These are phyloP conservation scores for Diplogelasinospora grovesii DNA, from an alignment of 495 filamentous ascomycete genomes.

Conservation along the genomic window DNA sequence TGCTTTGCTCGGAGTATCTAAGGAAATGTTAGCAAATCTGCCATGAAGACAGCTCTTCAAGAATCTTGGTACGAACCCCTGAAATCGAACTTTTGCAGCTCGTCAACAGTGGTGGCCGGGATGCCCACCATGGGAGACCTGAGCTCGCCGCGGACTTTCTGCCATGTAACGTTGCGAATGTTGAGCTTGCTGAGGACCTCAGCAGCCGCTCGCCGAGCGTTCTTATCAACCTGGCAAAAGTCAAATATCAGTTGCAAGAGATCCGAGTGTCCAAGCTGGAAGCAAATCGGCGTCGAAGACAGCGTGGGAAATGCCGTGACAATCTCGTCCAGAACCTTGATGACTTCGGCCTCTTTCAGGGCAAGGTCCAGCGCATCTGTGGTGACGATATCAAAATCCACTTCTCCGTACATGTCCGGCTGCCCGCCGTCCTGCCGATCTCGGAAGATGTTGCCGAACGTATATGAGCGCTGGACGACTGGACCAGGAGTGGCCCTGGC, in stretches of 20 bases:
- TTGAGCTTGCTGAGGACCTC: constrained; percentile 86
- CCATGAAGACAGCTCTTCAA: neutral
- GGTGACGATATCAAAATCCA: constrained; percentile 91
- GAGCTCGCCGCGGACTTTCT: constrained; percentile 78
- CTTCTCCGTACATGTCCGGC: constrained; percentile 76
- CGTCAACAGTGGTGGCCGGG: constrained; percentile 84
- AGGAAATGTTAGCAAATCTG: neutral
- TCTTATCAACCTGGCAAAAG: constrained; percentile 68
- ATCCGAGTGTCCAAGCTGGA: constrained; percentile 85
- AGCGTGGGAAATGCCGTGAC: constrained; percentile 74
- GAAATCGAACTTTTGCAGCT: constrained; percentile 86
- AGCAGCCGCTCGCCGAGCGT: constrained; percentile 64
- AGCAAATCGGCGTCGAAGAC: constrained; percentile 68
- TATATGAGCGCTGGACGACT: constrained; percentile 68
- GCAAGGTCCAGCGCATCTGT: constrained; percentile 73
- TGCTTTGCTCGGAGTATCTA: constrained; percentile 66
- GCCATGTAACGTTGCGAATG: constrained; percentile 73
- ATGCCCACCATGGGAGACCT: constrained; percentile 72
- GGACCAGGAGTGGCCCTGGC: constrained; percentile 56
- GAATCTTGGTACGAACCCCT: constrained; percentile 46
- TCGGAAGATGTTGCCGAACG: constrained; percentile 85
- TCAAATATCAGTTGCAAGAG: constrained; percentile 80
- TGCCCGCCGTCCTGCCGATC: constrained; percentile 67
- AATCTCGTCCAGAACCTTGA: constrained; percentile 92
- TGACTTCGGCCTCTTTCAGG: constrained; percentile 85